Conservation (phyloP, 164 flowering plant genomes). For the Kalanchoe fedtschenkoi region DNA sequence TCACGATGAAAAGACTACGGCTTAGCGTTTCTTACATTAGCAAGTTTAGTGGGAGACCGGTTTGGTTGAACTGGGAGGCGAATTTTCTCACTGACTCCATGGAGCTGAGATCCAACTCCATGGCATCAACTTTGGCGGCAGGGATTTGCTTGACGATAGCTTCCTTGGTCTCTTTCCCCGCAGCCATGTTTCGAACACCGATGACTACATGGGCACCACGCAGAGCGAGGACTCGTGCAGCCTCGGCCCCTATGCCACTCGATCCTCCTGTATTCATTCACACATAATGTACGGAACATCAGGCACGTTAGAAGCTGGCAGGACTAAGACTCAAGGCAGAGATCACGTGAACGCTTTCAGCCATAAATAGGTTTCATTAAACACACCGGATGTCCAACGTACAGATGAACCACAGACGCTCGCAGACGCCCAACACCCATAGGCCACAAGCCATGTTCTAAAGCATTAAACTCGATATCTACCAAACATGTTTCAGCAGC, state of each 20-base stretch:
- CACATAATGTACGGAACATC: neutral
- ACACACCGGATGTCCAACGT: too few relatives aligned
- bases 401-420: too few relatives aligned
- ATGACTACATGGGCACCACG: too few relatives aligned
- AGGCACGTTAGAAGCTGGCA: neutral
- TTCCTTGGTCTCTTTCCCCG: neutral
- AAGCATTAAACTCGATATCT: too few relatives aligned
- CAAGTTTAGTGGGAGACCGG: conserved; percentile 1
- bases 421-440: too few relatives aligned
- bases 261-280: neutral
- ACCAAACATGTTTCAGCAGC: too few relatives aligned
- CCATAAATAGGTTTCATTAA: too few relatives aligned
- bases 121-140: conserved; percentile 2
- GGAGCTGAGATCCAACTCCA: conserved; percentile 1
- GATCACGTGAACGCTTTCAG: too few relatives aligned
- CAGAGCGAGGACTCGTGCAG: too few relatives aligned
- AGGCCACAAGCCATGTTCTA: too few relatives aligned
- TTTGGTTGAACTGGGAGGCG: neutral
- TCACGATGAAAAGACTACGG: neutral
- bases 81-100: neutral
- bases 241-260: neutral
- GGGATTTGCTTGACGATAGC: too few relatives aligned
- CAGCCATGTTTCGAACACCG: neutral
- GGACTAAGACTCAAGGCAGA: too few relatives aligned
- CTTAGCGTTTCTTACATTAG: neutral